phyloP scores from a whole-genome alignment of 192 early-diverging fungal species.

The Backusella tarrabulga region DNA sequence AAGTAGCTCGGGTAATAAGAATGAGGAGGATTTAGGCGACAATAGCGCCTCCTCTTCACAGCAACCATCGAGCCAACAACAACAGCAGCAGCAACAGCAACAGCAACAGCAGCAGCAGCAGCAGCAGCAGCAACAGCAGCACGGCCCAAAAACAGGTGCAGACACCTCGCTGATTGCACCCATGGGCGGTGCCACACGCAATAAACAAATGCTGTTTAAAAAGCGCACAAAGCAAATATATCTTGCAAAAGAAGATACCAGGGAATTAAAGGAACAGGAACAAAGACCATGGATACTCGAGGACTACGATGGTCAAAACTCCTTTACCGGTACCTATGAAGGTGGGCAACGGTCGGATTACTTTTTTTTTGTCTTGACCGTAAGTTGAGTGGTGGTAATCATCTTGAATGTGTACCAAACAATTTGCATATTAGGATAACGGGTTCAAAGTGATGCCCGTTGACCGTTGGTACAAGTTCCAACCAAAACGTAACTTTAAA shows the following conservation, averaged over 20 bases:
- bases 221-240: constrained; percentile 79
- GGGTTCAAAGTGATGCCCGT: constrained; percentile 76
- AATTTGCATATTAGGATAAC: constrained; percentile 42
- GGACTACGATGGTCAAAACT: constrained; percentile 67
- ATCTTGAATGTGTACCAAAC: too few relatives aligned
- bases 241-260: constrained; percentile 70
- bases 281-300: constrained; percentile 75
- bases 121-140: constrained; percentile 7
- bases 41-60: not conserved
- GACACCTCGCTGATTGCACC: constrained; percentile 72
- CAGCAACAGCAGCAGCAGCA: not conserved
- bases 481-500: constrained; percentile 61
- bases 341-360: constrained; percentile 70
- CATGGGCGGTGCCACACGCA: constrained; percentile 68
- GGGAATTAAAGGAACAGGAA: constrained; percentile 72
- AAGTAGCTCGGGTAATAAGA: not conserved
- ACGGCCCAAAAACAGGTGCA: constrained; percentile 45
- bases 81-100: not conserved
- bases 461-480: constrained; percentile 76
- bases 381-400: not conserved
- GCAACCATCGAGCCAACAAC: not conserved
- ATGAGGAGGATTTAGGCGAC: constrained; percentile 2
- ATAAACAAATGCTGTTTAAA: constrained; percentile 78
- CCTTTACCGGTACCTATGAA: constrained; percentile 66
- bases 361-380: constrained; percentile 69